Conservation (phyloP, 176 grass and related monocot species). For the Secale cereale region DNA sequence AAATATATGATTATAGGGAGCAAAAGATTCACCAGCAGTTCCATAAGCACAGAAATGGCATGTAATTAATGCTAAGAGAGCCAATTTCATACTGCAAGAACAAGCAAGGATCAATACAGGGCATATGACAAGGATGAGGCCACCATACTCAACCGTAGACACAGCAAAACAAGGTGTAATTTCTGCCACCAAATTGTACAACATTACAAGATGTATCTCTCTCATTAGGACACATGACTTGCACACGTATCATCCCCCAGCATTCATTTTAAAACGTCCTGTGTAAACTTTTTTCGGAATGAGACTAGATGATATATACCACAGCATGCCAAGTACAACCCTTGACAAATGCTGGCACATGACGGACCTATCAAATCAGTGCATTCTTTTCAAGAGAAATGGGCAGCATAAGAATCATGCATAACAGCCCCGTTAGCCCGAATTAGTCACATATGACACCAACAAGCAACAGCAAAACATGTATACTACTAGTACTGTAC, state of each 20-base stretch:
- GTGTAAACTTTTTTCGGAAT: too few relatives aligned
- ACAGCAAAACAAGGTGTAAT: not conserved
- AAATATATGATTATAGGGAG: not conserved
- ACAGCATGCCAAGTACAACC: too few relatives aligned
- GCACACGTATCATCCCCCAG: not conserved
- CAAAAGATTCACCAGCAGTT: not conserved
- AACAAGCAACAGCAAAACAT: too few relatives aligned
- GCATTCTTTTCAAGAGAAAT: too few relatives aligned
- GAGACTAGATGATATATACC: too few relatives aligned
- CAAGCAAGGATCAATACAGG: not conserved
- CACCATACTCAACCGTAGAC: not conserved
- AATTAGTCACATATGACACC: too few relatives aligned
- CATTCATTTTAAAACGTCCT: too few relatives aligned
- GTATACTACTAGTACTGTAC: too few relatives aligned
- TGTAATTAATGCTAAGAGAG: not conserved
- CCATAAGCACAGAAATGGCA: not conserved
- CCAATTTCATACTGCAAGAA: not conserved
- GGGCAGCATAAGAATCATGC: too few relatives aligned
- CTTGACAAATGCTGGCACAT: too few relatives aligned
- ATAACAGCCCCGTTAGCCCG: too few relatives aligned
- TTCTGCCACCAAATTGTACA: not conserved
- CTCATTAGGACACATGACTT: not conserved
- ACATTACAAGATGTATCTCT: not conserved
- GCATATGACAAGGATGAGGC: not conserved
- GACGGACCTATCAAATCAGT: too few relatives aligned